phyloP scores from a whole-genome alignment of 306 rosid species.

The Carpinus viminea region DNA sequence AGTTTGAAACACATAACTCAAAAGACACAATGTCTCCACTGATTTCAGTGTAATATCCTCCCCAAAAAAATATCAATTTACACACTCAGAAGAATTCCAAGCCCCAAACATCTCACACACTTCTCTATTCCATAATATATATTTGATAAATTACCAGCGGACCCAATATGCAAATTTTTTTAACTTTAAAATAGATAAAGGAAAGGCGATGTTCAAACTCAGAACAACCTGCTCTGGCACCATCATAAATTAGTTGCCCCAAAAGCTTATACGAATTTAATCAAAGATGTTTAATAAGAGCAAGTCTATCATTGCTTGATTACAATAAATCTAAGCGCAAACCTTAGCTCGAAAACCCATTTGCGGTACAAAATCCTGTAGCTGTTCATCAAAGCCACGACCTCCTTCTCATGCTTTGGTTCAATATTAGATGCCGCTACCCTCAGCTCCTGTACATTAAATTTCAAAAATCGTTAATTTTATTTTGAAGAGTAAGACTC shows the following conservation, averaged over 20 bases:
- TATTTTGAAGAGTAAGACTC: background rate
- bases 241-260: too few relatives aligned
- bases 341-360: constrained; percentile 79
- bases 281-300: background rate
- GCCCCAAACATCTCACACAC: background rate
- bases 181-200: too few relatives aligned
- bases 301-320: background rate
- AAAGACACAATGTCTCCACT: background rate
- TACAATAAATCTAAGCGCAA: background rate
- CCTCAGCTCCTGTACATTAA: constrained; percentile 59
- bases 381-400: constrained; percentile 42
- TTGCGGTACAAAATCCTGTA: constrained; percentile 53
- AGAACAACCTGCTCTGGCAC: too few relatives aligned
- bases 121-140: background rate
- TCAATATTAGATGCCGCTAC: constrained; percentile 53
- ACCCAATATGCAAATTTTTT: too few relatives aligned
- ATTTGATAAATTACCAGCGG: background rate
- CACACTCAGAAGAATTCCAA: too few relatives aligned
- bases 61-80: too few relatives aligned
- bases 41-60: background rate
- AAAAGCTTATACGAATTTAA: background rate
- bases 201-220: too few relatives aligned
- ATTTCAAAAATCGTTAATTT: background rate
- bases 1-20: background rate
- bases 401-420: constrained; percentile 80